A percentile compares a stretch with the other conserved stretches of the same genome.
Evolutionary conservation across 768 basidiomycete species (phyloP).

Genomic region (Mrakia hoshinonis): DNA sequence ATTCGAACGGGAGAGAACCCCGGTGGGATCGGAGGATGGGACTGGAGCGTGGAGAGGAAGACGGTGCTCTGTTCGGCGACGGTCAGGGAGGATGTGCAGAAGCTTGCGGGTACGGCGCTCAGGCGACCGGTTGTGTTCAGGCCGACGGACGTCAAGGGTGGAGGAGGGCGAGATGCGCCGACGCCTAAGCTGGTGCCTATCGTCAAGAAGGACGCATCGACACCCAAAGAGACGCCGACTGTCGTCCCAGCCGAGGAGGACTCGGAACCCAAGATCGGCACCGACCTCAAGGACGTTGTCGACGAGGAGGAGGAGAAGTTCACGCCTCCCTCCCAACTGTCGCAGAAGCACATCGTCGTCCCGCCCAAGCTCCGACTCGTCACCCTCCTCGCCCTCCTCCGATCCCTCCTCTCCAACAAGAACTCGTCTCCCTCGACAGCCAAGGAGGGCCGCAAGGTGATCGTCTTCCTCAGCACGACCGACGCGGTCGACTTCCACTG

Average conservation of each 20-base stretch:
- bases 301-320: conserved; percentile 49
- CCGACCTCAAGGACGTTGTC: conserved; percentile 22
- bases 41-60: conserved; percentile 50
- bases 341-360: conserved; percentile 79
- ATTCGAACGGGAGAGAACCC: conserved; percentile 40
- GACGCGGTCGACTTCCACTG: conserved; percentile 98
- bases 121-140: conserved; percentile 75
- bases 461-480: conserved; percentile 93
- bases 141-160: conserved; percentile 47
- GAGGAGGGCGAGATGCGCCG: background rate
- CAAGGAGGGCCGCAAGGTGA: conserved; percentile 53
- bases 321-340: conserved; percentile 85
- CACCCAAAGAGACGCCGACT: background rate
- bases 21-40: conserved; percentile 54
- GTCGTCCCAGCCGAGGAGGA: conserved; percentile 31
- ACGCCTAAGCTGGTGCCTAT: conserved; percentile 9
- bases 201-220: conserved; percentile 8
- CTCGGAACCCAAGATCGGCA: conserved; percentile 30
- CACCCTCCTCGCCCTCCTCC: conserved; percentile 72
- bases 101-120: conserved; percentile 74
- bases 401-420: conserved; percentile 48
- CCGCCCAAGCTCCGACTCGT: conserved; percentile 94
- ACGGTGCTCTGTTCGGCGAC: conserved; percentile 96
- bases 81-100: conserved; percentile 87
- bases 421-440: conserved; percentile 43